Evolutionary conservation across 768 basidiomycete genomes (phyloP).

Genomic region (Butyriboletus loyo): DNA sequence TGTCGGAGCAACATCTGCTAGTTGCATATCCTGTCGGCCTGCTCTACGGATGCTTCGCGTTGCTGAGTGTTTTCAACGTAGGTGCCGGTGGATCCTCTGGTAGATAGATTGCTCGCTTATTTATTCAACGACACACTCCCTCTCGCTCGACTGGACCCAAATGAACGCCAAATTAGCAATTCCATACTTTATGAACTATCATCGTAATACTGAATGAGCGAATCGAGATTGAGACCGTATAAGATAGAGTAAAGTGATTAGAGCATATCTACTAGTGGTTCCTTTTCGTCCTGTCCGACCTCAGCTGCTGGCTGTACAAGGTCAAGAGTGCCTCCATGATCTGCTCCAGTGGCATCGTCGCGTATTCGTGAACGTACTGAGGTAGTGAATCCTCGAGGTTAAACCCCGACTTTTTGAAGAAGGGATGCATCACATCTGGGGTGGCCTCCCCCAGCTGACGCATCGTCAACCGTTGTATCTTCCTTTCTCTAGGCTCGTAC

Average conservation of each 20-base stretch:
- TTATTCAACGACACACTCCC: conserved; percentile 7
- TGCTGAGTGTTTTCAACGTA: conserved; percentile 86
- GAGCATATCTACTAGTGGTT: conserved; percentile 3
- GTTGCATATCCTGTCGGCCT: conserved; percentile 96
- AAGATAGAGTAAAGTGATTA: not conserved
- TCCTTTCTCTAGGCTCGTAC: conserved; percentile 56
- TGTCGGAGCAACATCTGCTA: conserved; percentile 92
- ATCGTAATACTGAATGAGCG: not conserved
- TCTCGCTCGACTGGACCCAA: not conserved
- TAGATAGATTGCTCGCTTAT: conserved; percentile 25
- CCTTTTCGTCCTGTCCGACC: conserved; percentile 26
- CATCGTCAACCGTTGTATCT: conserved; percentile 79
- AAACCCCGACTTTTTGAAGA: conserved; percentile 82
- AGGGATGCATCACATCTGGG: conserved; percentile 83
- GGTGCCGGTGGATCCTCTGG: conserved; percentile 33
- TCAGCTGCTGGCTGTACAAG: conserved; percentile 73
- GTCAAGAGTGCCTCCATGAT: conserved; percentile 79
- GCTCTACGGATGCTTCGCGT: conserved; percentile 90
- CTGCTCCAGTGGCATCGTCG: conserved; percentile 76
- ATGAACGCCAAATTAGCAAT: not conserved
- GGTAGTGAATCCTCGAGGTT: conserved; percentile 82
- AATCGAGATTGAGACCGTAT: not conserved
- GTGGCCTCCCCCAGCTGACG: conserved; percentile 87
- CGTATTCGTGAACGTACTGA: conserved; percentile 85
- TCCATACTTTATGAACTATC: not conserved